Base-by-base conservation (phyloP, 371 early-diverging fungal genomes). In the Funneliformis caledonium region DNA sequence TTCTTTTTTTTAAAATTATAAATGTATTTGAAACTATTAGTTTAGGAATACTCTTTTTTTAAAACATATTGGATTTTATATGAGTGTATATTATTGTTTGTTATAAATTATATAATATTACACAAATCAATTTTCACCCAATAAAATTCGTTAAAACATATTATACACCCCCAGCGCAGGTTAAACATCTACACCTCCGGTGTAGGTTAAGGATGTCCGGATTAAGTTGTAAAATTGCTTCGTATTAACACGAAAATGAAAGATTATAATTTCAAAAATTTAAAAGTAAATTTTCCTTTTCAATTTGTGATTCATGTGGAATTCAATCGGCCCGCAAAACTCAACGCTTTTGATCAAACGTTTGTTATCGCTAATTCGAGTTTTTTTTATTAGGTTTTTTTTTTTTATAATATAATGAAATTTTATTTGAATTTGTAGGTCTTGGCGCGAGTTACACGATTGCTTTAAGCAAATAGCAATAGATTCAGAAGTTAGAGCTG, bases 261-360 rank as follows among this genome's bases (percentile, higher is more conserved):
- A 16, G 82, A 87, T 43, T 91, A 91, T 78, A 87, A 81, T 70
- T 91, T 86, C 82, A 89, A 94, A 83, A 87, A 88, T 50, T 85
- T 94, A 74, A 88, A 87, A 76, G 92, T 92, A 47, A 81, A 85
- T 33, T 84, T 92, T 70, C 84, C 88, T 26, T 74, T 87, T 16
- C 89, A 89, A 19, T 89, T 89, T 47, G 92, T 97, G 59, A 90
- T 94, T 52, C 95, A 93, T 76, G 94, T 97, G 47, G 90, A 93
- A 81, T 88, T 97, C 65, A 93, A 94, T 86, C 88, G 97, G 9
- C 95, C 97, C 12, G 86, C 90, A 78, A 89, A 92, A 77, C 86
- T 96, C 73, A 97, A 97, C 83, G 90, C 95, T 31, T 92, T 96
- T 85, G 94, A 92, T 85, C 78, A 83, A 52, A 84, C 81, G 92